These are phyloP conservation scores for Triticum monococcum DNA, from an alignment of 176 grass and related monocot genomes.

Conservation along the genomic window DNA sequence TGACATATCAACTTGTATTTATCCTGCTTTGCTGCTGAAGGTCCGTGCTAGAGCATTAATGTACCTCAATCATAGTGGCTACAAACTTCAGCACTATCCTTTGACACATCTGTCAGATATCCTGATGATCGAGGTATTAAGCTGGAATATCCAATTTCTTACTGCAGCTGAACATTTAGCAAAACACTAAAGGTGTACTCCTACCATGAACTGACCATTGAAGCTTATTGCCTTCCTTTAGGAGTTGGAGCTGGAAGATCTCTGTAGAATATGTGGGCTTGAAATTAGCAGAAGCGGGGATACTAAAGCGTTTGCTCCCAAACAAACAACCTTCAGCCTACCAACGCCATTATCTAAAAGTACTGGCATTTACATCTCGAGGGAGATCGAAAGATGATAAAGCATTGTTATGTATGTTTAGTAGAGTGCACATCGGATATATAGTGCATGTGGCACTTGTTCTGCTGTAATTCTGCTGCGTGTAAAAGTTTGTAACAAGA, in stretches of 20 bases:
- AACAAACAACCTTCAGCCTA: constrained; percentile 69
- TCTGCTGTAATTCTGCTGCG: no score
- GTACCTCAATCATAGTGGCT: constrained; percentile 70
- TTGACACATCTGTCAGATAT: constrained; percentile 59
- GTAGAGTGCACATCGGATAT: no score
- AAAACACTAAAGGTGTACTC: background rate
- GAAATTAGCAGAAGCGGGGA: constrained; percentile 52
- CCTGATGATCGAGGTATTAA: constrained; percentile 78
- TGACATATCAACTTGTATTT: constrained; percentile 9
- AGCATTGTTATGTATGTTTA: background rate
- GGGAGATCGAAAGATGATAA: constrained; percentile 40
- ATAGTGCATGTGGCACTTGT: no score
- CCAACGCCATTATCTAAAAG: constrained; percentile 37
- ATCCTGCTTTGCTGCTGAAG: constrained; percentile 41
- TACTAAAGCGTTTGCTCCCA: constrained; percentile 54
- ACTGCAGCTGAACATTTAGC: background rate
- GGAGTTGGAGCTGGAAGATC: constrained; percentile 69
- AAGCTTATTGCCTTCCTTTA: constrained; percentile 31
- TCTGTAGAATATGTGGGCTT: constrained; percentile 75
- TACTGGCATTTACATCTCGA: constrained; percentile 35
- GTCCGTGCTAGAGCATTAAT: constrained; percentile 70
- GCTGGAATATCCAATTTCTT: background rate
- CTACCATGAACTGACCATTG: background rate
- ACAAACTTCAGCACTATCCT: constrained; percentile 78
- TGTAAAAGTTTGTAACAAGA: no score